Evolutionary conservation across 352 stramenopile species (phyloP), one percentile per base, ranked within the genome.

Genomic region (Pythium monospermum): DNA sequence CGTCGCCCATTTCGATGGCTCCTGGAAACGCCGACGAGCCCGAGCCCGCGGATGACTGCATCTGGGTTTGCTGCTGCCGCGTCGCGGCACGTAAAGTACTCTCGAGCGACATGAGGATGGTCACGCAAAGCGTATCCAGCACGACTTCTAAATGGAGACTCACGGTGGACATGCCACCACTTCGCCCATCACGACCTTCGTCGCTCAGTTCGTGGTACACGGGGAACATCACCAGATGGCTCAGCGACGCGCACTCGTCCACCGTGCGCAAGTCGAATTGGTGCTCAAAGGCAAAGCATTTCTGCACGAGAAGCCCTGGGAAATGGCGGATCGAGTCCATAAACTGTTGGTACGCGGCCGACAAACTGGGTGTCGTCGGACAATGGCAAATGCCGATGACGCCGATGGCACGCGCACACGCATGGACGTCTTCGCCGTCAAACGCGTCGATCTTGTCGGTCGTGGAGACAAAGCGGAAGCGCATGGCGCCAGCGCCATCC

Each of bases 231-330:
- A 93, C 77, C 45, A 94, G 71, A 49, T 92, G 66, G 12, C 38
- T 56, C 7, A 91, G 62, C 21, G 61, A 54, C 21, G 74, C 69
- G 48, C 76, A 84, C 53, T 92, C 74, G 16, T 73, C 65, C 7
- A 82, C 59, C 1, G 69, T 79, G 4, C 49, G 60, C 26, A 73
- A 61, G 27, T 91, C 81, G 38, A 94, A 91, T 18, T 65, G 58
- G 54, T 89, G 78, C 52, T 94, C 81, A 46, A 94, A 94, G 21
- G 78, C 81, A 63, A 91, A 92, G 50, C 83, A 85, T 43, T 89
- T 87, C 18, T 87, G 76, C 41, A 92, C 58, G 30, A 94, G 61
- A 13, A 86, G 68, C n/a, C 68, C 72, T 0, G 73, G 74, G 36
- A 91, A 89, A 15, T 75, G 76, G 31, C 63, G 60, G 45, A 87